A percentile compares a stretch with the other conserved stretches of the same genome.
phyloP scores from a whole-genome alignment of 2,329 filamentous ascomycete genomes.

The Corynespora cassiicola region DNA sequence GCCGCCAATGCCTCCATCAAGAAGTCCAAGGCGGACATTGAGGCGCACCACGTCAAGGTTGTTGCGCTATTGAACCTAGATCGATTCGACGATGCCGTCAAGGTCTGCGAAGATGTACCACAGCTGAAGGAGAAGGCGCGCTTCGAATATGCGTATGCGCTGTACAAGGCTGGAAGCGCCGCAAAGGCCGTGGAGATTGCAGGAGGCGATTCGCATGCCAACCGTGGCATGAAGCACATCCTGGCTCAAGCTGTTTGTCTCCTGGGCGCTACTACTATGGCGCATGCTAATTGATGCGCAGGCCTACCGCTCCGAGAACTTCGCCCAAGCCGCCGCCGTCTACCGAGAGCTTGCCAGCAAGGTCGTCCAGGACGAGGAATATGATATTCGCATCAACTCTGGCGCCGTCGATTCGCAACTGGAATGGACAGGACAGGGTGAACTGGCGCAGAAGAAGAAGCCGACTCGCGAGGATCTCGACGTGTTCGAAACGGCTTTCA shows the following conservation, averaged over 20 bases:
- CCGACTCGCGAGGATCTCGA: conserved; percentile 69
- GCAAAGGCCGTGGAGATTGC: conserved; percentile 67
- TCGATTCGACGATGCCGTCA: conserved; percentile 78
- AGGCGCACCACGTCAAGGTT: conserved; percentile 72
- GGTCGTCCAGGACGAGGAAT: conserved; percentile 67
- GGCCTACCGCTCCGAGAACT: conserved; percentile 77
- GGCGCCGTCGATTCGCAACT: conserved; percentile 75
- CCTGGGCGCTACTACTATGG: background rate
- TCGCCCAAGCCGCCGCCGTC: conserved; percentile 68
- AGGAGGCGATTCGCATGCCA: conserved; percentile 30
- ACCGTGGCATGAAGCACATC: conserved; percentile 64
- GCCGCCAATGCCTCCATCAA: conserved; percentile 64
- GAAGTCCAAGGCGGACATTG: conserved; percentile 63
- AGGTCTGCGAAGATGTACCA: conserved; percentile 68
- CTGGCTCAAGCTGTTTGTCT: conserved; percentile 63
- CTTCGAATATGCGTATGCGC: conserved; percentile 79
- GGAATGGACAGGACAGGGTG: conserved; percentile 68
- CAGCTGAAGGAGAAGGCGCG: conserved; percentile 66
- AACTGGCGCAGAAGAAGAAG: conserved; percentile 61
- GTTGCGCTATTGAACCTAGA: conserved; percentile 83
- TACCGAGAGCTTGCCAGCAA: conserved; percentile 66
- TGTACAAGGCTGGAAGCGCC: conserved; percentile 79
- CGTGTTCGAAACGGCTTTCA: conserved; percentile 83
- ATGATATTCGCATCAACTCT: conserved; percentile 79
- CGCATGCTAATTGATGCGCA: conserved; percentile 27